Base-by-base conservation (phyloP, 306 rosid species). In the Lupinus albus region DNA sequence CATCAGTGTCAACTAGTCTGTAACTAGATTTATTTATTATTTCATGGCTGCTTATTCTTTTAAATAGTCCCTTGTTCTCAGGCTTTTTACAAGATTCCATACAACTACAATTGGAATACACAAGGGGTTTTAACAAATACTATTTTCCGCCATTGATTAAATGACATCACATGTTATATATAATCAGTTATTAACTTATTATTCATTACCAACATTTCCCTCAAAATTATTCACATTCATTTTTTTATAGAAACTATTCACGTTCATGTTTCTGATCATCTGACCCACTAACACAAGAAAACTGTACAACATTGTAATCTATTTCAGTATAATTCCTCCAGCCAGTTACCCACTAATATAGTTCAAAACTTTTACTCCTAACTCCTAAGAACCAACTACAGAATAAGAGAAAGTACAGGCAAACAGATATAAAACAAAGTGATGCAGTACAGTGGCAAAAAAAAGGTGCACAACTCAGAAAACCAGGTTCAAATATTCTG, bases 401-500 rank as follows among this genome's bases (percentile, higher is more conserved):
- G n/a, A 41, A 5, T 11, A 51, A 42, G 36, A 53, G 30, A 54
- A 65, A 44, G 30, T 8, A 18, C 48, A 46, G 67, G 49, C 46
- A 55, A 38, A 28, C 32, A 58, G 51, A 70, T 33, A 39, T n/a
- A 32, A 69, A 67, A 20, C 35, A 53, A 15, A 13, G 48, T 63
- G 68, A 75, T 10, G 58, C 58, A 69, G 64, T 32, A 67, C 42
- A 61, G 16, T 15, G 42, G 66, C 68, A 51, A 76, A 47, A 64
- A 28, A 49, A 47, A 72, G 12, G 20, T 70, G 49, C 28, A 39
- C 10, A 70, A 50, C 67, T 38, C 59, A 64, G 70, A 61, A 57
- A 84, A 72, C 41, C 32, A 72, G 61, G 62, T 11, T 36, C 18
- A 46, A 49, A 32, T 49, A 66, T 39, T 78, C 38, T 46, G 65